Base-by-base conservation (phyloP, 2,329 filamentous ascomycete species). In the Tolypocladium sp. region DNA sequence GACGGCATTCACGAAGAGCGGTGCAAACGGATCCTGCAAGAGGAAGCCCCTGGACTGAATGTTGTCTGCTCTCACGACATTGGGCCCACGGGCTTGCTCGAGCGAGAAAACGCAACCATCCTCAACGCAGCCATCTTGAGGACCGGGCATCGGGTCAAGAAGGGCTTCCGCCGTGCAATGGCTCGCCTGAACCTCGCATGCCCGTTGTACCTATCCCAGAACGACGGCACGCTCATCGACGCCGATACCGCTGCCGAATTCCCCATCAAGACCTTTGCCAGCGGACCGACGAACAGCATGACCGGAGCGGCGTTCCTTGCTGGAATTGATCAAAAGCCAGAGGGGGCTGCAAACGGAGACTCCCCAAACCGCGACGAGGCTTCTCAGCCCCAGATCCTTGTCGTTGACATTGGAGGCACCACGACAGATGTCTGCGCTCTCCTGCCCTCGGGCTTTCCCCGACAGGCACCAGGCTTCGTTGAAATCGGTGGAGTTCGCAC, bases 351-450 rank as follows among this genome's bases (percentile, higher is more conserved):
- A 15, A n/a, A 53, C 3, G 58, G 35, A 20, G 55, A 49, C 15
- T 3, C 38, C 33, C 0, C 57, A 38, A 17, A 63, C 7, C 5
- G 30, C 30, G 49, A 52, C 8, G 49, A 37, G 12, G 30, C 20
- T 22, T 6, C 49, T 22, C 30, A 68, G 27, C 70, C 71, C 1
- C 73, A 75, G 42, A 55, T 76, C 1, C 63, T 85, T 51, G 81
- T 84, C 0, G 76, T 85, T 2, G 83, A 86, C 63, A 78, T 86
- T 35, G 83, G 84, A 9, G 83, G 83, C 20, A 86, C 84, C 0
- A 86, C 83, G 0, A 82, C 82, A 2, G 84, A 87, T 67, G 79
- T 85, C 10, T 82, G 83, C 33, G 75, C 82, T 0, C 68, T 87
- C 2, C 72, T 85, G 1, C 78, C 81, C 0, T 83, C 79, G 2